Conservation (phyloP, 2,329 filamentous ascomycete species). For the Hypomyces perniciosus region DNA sequence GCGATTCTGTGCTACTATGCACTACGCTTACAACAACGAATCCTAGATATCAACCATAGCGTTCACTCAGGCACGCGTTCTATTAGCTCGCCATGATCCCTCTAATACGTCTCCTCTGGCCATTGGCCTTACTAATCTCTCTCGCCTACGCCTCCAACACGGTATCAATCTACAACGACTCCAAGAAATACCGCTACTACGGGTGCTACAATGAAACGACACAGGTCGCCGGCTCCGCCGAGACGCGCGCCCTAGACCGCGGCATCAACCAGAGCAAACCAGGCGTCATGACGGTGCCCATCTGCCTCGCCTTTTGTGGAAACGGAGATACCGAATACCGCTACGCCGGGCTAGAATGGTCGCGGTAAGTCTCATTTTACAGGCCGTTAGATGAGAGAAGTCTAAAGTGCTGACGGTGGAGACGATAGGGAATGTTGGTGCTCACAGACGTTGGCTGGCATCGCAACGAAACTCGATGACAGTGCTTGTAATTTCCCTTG, state of each 20-base stretch:
- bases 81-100: not conserved
- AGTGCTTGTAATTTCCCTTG: conserved; percentile 46
- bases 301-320: conserved; percentile 48
- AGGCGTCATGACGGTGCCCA: conserved; percentile 45
- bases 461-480: conserved; percentile 42
- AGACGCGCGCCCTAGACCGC: conserved; percentile 41
- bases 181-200: conserved; percentile 40
- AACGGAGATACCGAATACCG: conserved; percentile 32
- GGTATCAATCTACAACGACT: conserved; percentile 30
- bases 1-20: no score
- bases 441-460: conserved; percentile 40
- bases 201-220: conserved; percentile 56
- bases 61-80: not conserved
- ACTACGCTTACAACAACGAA: no score
- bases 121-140: conserved; percentile 4
- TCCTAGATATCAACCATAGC: not conserved
- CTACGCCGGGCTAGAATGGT: conserved; percentile 52
- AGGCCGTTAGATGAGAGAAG: not conserved
- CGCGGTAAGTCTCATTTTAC: conserved; percentile 28
- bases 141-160: conserved; percentile 15
- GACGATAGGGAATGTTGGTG: conserved; percentile 54
- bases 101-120: not conserved
- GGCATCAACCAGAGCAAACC: conserved; percentile 34
- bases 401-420: not conserved
- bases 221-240: conserved; percentile 33